Conservation (phyloP, 2,329 filamentous ascomycete species). For the Diaporthe velutina region DNA sequence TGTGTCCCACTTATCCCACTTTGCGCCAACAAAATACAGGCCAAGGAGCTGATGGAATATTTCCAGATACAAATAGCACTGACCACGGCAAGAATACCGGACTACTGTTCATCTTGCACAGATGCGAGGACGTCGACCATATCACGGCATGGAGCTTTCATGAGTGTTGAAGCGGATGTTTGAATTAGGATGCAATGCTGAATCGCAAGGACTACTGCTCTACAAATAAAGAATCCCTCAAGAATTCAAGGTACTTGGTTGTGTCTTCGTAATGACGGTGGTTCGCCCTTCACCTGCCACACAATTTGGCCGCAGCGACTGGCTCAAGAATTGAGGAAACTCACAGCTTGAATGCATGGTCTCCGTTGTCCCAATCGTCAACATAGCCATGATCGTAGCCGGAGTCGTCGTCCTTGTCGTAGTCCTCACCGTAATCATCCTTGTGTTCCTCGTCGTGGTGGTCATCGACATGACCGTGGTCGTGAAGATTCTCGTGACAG, state of each 20-base stretch:
- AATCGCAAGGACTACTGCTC: constrained; percentile 28
- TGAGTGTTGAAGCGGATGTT: not conserved
- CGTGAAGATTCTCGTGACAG: not conserved
- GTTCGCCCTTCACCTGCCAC: not conserved
- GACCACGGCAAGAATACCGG: not conserved
- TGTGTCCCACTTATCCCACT: not conserved
- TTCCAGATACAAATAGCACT: not conserved
- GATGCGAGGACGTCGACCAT: not conserved
- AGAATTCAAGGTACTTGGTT: constrained; percentile 28
- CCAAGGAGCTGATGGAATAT: not conserved
- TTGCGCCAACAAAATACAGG: too few relatives aligned
- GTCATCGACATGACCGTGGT: constrained; percentile 1
- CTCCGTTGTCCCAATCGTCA: constrained; percentile 17
- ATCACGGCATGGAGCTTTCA: not conserved
- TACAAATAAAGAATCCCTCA: constrained; percentile 30
- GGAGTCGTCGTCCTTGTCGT: not conserved
- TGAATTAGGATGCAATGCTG: constrained; percentile 21
- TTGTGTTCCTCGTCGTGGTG: not conserved
- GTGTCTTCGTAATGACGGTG: constrained; percentile 6
- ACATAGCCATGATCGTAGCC: constrained; percentile 2
- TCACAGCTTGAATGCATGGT: not conserved
- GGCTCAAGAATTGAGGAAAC: not conserved
- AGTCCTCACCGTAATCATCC: not conserved
- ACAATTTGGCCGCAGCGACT: not conserved
- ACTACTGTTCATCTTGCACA: not conserved